phyloP scores from a whole-genome alignment of 2,329 filamentous ascomycete species.

The Alternaria dauci region DNA sequence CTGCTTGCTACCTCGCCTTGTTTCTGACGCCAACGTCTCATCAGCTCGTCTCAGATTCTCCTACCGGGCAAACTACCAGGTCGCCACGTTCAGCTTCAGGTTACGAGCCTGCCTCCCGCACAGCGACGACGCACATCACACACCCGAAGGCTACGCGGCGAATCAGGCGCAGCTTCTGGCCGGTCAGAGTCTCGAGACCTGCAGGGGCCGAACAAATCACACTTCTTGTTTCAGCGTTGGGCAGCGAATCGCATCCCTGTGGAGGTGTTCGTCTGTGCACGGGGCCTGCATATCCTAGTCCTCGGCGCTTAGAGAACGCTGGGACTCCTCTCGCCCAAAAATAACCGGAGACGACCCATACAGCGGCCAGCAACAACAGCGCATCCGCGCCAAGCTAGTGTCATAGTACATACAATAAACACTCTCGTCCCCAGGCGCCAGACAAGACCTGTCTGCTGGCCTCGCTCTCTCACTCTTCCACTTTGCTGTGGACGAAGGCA shows the following conservation, averaged over 20 bases:
- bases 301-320: slow-evolving; percentile 45
- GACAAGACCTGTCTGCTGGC: slow-evolving; percentile 36
- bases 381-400: slow-evolving; percentile 38
- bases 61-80: slow-evolving; percentile 30
- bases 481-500: slow-evolving; percentile 40
- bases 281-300: slow-evolving; percentile 25
- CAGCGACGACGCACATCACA: slow-evolving; percentile 37
- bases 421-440: slow-evolving; percentile 37
- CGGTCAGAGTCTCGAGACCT: slow-evolving; percentile 34
- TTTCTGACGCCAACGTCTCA: slow-evolving; percentile 34
- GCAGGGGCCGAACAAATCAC: slow-evolving; percentile 51
- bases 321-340: slow-evolving; percentile 37
- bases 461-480: slow-evolving; percentile 38
- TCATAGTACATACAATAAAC: slow-evolving; percentile 45
- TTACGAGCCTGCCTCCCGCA: slow-evolving; percentile 36
- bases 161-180: slow-evolving; percentile 35
- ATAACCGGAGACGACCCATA: slow-evolving; percentile 36
- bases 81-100: slow-evolving; percentile 36
- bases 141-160: slow-evolving; percentile 28
- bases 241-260: slow-evolving; percentile 30
- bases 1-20: slow-evolving; percentile 23
- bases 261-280: slow-evolving; percentile 29
- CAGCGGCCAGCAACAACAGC: slow-evolving; percentile 46
- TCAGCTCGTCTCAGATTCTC: slow-evolving; percentile 40
- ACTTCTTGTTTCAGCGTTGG: slow-evolving; percentile 43